Conservation (phyloP, 1,284 basidiomycete genomes). For the Volvariella surrecta region DNA sequence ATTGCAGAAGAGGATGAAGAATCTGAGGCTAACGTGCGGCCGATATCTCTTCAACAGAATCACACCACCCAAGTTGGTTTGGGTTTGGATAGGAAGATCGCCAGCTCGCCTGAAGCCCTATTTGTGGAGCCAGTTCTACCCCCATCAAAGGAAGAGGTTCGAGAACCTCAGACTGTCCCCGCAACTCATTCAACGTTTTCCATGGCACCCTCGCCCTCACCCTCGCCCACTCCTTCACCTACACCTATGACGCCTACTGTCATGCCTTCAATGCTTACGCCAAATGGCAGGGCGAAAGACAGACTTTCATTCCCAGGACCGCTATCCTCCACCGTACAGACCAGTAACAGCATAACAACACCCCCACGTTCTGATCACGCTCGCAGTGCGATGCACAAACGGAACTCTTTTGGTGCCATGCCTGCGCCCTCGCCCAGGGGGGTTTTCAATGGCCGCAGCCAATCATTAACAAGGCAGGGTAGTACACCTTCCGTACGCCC, state of each 20-base stretch:
- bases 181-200: neutral
- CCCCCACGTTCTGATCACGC: too few relatives aligned
- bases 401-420: too few relatives aligned
- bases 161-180: neutral
- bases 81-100: too few relatives aligned
- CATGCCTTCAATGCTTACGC: conserved; percentile 21
- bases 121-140: neutral
- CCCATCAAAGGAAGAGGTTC: neutral
- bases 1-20: conserved; percentile 66
- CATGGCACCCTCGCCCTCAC: conserved; percentile 1
- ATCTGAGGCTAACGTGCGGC: conserved; percentile 19
- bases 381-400: too few relatives aligned
- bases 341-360: too few relatives aligned
- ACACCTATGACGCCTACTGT: conserved; percentile 14
- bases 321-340: conserved; percentile 8
- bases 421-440: too few relatives aligned
- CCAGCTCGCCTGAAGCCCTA: neutral
- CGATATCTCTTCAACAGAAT: too few relatives aligned
- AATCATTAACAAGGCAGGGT: too few relatives aligned
- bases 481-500: conserved; percentile 1
- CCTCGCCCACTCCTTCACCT: neutral
- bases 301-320: conserved; percentile 25
- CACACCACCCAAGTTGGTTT: too few relatives aligned
- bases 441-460: too few relatives aligned
- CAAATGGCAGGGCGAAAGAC: conserved; percentile 35